Evolutionary conservation across 2,329 filamentous ascomycete species (phyloP), one percentile per base, ranked within the genome.

Genomic region (Acrodontium crateriforme): DNA sequence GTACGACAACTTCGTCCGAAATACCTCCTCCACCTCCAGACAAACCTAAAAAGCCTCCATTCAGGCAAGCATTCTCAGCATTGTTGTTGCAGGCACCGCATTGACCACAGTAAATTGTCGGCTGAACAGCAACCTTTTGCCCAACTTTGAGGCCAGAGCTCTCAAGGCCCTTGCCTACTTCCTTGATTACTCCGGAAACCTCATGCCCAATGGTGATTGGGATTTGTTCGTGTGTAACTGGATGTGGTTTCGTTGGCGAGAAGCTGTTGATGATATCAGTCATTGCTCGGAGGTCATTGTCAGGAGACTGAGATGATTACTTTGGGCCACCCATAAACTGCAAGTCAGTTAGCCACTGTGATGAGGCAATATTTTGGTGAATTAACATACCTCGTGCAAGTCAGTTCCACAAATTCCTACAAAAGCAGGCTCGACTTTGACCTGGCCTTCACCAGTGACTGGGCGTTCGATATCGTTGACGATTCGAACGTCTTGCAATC

Each of bases 161-260:
- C 13, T 35, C 28, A 8, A 44, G 36, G 18, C 37, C 36, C 0
- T 55, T 42, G 1, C 72, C 72, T n/a, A 77, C 52, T 38, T 74
- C 68, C 8, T 63, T 58, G 17, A 78, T 56, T 2, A 62, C 60
- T 8, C 73, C 74, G 3, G 63, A 67, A 48, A 78, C 73, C 44
- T 78, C 74, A 42, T 78, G 74, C 15, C 74, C 74, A 7, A 78
- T 55, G 0, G 45, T 71, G 7, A 76, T 59, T 3, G 72, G 74
- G 18, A 70, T 59, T 1, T 55, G 58, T 31, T 69, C 67, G 17
- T 62, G 55, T 0, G 71, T 77, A 13, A 76, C 49, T 2, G 63
- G 63, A 40, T 78, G 73, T 1, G 71, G 67, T 5, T 47, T 49
- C 5, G 44, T 44, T 3, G 69, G 67, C 1, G 62, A 59, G 48